These are phyloP conservation scores for Phytophthora rubi DNA, from an alignment of 352 stramenopile species.

Conservation along the genomic window DNA sequence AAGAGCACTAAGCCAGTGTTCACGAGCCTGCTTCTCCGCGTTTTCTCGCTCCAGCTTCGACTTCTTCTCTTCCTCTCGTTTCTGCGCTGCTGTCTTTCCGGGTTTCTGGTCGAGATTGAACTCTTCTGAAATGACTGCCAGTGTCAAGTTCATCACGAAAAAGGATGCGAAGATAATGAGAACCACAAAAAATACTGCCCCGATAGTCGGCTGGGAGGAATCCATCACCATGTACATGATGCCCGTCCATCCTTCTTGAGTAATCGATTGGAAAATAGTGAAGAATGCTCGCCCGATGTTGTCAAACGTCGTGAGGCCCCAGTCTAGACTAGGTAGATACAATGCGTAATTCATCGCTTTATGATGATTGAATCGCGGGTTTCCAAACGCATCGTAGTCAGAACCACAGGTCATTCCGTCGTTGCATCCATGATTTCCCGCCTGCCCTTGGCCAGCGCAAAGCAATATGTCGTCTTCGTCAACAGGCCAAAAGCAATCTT, in stretches of 20 bases:
- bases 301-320: constrained; percentile 95
- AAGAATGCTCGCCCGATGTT: constrained; percentile 90
- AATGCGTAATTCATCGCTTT: constrained; percentile 59
- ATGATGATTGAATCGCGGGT: constrained; percentile 58
- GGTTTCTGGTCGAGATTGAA: constrained; percentile 80
- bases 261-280: constrained; percentile 95
- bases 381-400: constrained; percentile 76
- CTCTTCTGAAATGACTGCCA: constrained; percentile 92
- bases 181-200: constrained; percentile 87
- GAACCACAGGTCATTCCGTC: constrained; percentile 56
- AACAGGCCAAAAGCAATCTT: constrained; percentile 94
- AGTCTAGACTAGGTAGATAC: constrained; percentile 78
- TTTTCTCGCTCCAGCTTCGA: constrained; percentile 47
- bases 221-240: constrained; percentile 93
- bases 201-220: constrained; percentile 62
- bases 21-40: constrained; percentile 30
- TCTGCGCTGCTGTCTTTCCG: constrained; percentile 36
- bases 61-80: constrained; percentile 41
- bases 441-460: constrained; percentile 55
- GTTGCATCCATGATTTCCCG: constrained; percentile 63
- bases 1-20: constrained; percentile 56
- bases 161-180: constrained; percentile 93
- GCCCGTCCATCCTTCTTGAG: constrained; percentile 92
- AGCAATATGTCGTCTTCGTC: constrained; percentile 79
- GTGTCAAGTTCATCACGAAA: constrained; percentile 94